Evolutionary conservation across 2,329 filamentous ascomycete genomes (phyloP).

Genomic region (Didymella segeticola): DNA sequence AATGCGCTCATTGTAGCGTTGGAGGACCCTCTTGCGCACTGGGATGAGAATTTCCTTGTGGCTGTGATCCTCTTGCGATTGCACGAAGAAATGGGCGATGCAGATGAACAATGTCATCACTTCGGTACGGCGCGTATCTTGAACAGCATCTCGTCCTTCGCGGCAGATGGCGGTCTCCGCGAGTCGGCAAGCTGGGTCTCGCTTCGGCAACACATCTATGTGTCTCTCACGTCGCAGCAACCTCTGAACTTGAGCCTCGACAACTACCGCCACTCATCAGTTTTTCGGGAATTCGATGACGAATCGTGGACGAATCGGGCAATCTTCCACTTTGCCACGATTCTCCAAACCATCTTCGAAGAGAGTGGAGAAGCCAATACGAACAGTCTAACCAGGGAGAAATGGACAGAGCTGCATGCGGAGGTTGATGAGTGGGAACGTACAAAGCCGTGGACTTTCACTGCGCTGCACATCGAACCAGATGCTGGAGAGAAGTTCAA

Average conservation of each 20-base stretch:
- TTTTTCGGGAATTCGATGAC: constrained; percentile 40
- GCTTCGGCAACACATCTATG: constrained; percentile 52
- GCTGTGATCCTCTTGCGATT: constrained; percentile 58
- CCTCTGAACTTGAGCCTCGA: constrained; percentile 40
- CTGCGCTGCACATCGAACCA: constrained; percentile 29
- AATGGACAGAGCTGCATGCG: constrained; percentile 37
- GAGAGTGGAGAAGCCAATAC: constrained; percentile 24
- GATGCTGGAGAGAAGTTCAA: constrained; percentile 32
- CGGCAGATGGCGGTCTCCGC: constrained; percentile 48
- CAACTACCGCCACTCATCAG: constrained; percentile 38
- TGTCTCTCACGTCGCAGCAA: constrained; percentile 47
- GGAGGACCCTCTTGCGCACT: constrained; percentile 50
- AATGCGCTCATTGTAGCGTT: constrained; percentile 56
- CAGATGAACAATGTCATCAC: constrained; percentile 50
- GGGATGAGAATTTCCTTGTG: constrained; percentile 56
- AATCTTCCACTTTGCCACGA: constrained; percentile 40
- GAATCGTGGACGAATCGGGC: constrained; percentile 43
- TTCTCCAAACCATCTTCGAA: constrained; percentile 39
- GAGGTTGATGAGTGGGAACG: constrained; percentile 43
- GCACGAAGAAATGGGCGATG: constrained; percentile 56
- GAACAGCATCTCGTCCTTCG: constrained; percentile 48
- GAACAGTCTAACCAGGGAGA: constrained; percentile 29
- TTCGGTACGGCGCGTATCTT: constrained; percentile 50
- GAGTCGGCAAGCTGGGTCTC: constrained; percentile 53
- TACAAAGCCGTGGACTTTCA: constrained; percentile 41